Base-by-base conservation (phyloP, 345 rosid genomes). In the Eucalyptus tenuipes region DNA sequence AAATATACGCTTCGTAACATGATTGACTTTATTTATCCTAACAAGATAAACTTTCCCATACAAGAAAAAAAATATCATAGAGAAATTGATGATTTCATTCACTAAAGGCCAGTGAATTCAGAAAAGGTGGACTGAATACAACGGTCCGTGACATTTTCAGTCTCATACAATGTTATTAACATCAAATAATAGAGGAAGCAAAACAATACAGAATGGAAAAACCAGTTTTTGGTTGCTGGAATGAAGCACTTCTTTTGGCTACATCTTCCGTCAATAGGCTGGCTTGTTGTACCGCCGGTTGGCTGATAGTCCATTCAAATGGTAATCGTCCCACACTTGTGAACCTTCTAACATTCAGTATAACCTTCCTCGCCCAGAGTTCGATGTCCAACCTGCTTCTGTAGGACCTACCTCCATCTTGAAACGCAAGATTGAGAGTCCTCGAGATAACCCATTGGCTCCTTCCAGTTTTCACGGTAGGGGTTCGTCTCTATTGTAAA, bases 321-420 rank as follows among this genome's bases (percentile, higher is more conserved):
- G 37, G 37, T 68, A 68, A 33, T 8, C 20, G 24, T 52, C 37
- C 44, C 0, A 68, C 44, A 1, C 3, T 0, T 0, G 44, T 33
- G 40, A 68, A 68, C 24, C 44, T 68, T 68, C 81, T 33, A 33
- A 18, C 22, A 33, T 68, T 33, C 42, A 68, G 24, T 24, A 9
- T 22, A 55, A 55, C 61, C 29, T 55, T 10, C 13, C 13, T 24
- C 61, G 29, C 61, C 29, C 61, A 55, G 61, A 55, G 61, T 55
- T 24, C 61, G 10, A 68, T 33, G 44, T 20, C 82, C 45, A 20
- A 20, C 9, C 84, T 40, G 29, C 84, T 20, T 75, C 82, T 11
- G 29, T 11, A 40, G 84, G 47, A 40, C 47, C 27, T 0, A 11
- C 84, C 1, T 40, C 47, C 47, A 40, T 37, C 82, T 75, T 40